These are phyloP conservation scores for Phyllosticta paracitricarpa DNA, from an alignment of 2,329 filamentous ascomycete species.

Conservation along the genomic window DNA sequence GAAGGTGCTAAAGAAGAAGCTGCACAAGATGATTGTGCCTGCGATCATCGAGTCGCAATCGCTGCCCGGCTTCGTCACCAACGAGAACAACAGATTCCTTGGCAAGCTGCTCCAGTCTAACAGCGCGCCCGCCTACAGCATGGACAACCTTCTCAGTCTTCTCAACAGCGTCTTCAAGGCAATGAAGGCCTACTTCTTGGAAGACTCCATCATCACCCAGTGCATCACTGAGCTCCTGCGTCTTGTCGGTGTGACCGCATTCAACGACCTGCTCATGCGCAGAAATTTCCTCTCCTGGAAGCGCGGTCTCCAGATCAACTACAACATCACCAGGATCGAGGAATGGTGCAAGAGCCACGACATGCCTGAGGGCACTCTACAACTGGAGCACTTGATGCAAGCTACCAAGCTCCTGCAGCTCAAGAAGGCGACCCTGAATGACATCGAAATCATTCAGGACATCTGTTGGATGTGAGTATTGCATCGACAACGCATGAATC, in stretches of 20 bases:
- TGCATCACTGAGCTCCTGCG: slow-evolving; percentile 88
- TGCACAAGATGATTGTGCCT: slow-evolving; percentile 99
- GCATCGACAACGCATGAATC: slow-evolving; percentile 31
- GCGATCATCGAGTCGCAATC: slow-evolving; percentile 99
- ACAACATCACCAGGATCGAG: slow-evolving; percentile 98
- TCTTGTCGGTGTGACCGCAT: slow-evolving; percentile 91
- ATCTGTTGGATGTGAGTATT: slow-evolving; percentile 85
- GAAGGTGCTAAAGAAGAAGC: slow-evolving; percentile 98
- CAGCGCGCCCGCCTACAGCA: slow-evolving; percentile 91
- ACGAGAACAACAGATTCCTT: slow-evolving; percentile 95
- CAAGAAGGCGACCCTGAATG: slow-evolving; percentile 97
- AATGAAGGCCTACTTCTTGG: slow-evolving; percentile 97
- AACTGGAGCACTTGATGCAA: slow-evolving; percentile 99
- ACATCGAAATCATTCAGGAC: slow-evolving; percentile 99
- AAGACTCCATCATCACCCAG: slow-evolving; percentile 92
- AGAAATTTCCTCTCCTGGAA: slow-evolving; percentile 99
- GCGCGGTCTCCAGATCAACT: slow-evolving; percentile 97
- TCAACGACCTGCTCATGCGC: slow-evolving; percentile 96
- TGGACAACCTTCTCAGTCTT: slow-evolving; percentile 94
- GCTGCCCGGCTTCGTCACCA: slow-evolving; percentile 94
- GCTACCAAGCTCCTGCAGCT: slow-evolving; percentile 95
- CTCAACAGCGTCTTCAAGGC: slow-evolving; percentile 96
- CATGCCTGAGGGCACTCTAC: slow-evolving; percentile 95
- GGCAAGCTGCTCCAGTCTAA: slow-evolving; percentile 90
- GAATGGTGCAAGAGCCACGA: slow-evolving; percentile 99